A percentile compares a stretch with the other conserved stretches of the same genome.
Evolutionary conservation across 2,329 filamentous ascomycete genomes (phyloP).

Genomic region (Trichoderma sp.): DNA sequence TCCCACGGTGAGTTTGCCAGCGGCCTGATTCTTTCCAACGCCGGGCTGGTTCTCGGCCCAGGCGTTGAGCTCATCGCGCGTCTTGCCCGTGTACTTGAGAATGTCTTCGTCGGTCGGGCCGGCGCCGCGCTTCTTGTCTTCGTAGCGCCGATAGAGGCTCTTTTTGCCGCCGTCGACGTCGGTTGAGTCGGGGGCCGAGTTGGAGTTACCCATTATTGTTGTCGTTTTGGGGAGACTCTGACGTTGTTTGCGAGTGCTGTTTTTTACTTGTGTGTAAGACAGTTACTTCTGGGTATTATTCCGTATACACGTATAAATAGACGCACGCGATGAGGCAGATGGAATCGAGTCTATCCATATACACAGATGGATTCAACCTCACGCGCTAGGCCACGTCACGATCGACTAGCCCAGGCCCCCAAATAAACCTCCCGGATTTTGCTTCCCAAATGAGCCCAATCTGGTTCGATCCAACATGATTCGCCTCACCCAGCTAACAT

Average conservation of each 20-base stretch:
- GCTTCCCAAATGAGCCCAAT: not conserved
- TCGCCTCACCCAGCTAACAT: not conserved
- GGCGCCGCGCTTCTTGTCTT: slow-evolving; percentile 35
- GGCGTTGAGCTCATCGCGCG: slow-evolving; percentile 35
- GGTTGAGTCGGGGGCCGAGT: not conserved
- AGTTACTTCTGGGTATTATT: not conserved
- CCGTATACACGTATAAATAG: not conserved
- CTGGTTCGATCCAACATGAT: not conserved
- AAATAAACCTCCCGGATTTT: not conserved
- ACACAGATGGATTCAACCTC: not conserved
- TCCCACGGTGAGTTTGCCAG: slow-evolving; percentile 37
- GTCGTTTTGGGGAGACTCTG: not conserved
- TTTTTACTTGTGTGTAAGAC: not conserved
- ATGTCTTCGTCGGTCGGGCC: slow-evolving; percentile 43
- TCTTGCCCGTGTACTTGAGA: slow-evolving; percentile 44
- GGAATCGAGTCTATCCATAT: not conserved
- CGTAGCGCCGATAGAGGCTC: slow-evolving; percentile 36
- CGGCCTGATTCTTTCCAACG: slow-evolving; percentile 43
- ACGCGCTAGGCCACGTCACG: not conserved
- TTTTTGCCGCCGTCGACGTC: slow-evolving; percentile 24
- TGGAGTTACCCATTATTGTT: not conserved
- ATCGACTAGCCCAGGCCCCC: not conserved
- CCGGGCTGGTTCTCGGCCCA: slow-evolving; percentile 43
- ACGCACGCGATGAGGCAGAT: not conserved
- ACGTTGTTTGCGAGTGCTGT: not conserved